These are phyloP conservation scores for Flaveria sonorensis DNA, from an alignment of 129 eudicot species.

Conservation along the genomic window DNA sequence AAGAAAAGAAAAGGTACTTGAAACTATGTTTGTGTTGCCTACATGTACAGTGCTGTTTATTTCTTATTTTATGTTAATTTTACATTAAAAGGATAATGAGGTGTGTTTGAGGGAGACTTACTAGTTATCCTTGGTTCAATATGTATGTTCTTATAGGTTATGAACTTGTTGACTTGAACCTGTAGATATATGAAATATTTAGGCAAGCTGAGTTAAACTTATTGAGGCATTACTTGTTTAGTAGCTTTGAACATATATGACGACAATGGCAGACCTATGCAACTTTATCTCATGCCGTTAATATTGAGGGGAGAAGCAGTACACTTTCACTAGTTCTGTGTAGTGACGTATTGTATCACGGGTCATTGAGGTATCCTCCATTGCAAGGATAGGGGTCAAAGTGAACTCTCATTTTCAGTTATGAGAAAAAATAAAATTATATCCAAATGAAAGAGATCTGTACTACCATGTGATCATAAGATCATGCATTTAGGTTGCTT, in stretches of 20 bases:
- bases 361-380: background rate
- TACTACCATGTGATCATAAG: background rate
- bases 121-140: too few species aligned
- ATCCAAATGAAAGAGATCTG: background rate
- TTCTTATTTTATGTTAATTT: background rate
- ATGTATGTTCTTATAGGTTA: too few species aligned
- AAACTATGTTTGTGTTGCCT: background rate
- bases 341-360: background rate
- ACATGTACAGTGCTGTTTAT: background rate
- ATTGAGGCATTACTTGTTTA: background rate
- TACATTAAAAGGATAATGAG: background rate
- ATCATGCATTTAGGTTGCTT: constrained; percentile 1
- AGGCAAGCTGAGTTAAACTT: background rate
- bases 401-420: background rate
- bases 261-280: background rate
- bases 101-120: background rate
- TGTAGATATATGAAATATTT: background rate
- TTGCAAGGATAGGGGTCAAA: background rate
- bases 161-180: background rate
- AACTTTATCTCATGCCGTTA: background rate
- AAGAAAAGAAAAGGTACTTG: constrained; percentile 81
- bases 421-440: background rate
- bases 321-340: background rate
- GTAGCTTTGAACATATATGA: background rate
- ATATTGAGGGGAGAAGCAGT: background rate